These are phyloP conservation scores for Chlamydomonas applanata DNA, from an alignment of 139 green algal species.

Conservation along the genomic window DNA sequence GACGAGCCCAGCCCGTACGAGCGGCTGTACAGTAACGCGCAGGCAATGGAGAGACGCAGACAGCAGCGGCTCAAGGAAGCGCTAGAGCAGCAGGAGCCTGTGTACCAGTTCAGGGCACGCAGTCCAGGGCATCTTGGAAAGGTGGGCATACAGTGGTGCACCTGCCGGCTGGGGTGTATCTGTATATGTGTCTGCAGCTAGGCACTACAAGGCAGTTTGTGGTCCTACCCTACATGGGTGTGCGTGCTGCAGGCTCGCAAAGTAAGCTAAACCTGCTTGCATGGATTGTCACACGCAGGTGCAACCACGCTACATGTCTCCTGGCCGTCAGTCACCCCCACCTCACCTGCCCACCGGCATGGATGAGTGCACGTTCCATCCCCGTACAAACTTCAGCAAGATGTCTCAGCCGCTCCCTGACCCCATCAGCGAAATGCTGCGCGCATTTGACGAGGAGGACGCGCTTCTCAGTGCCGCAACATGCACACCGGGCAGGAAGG, in stretches of 20 bases:
- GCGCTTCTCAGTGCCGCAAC: not conserved
- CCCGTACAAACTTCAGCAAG: not conserved
- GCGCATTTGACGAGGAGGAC: slow-evolving; percentile 7
- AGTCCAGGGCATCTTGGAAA: not conserved
- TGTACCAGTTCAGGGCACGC: not conserved
- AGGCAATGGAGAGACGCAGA: not conserved
- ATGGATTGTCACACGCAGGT: not conserved
- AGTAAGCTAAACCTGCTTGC: not conserved
- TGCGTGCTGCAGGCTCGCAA: too few species aligned
- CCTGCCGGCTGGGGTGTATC: too few species aligned
- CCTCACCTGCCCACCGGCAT: slow-evolving; percentile 25
- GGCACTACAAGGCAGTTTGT: not conserved
- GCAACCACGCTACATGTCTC: too few species aligned
- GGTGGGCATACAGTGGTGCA: not conserved
- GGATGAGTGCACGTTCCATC: slow-evolving; percentile 37
- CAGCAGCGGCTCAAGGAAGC: not conserved
- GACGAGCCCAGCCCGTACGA: not conserved
- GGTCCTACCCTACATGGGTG: not conserved
- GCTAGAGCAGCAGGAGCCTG: not conserved
- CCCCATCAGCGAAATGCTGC: not conserved
- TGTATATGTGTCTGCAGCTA: not conserved
- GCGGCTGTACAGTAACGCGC: slow-evolving; percentile 6
- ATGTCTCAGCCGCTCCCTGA: slow-evolving; percentile 6
- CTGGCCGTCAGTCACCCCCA: too few species aligned
- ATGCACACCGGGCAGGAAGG: not conserved